phyloP scores from a whole-genome alignment of 306 rosid genomes.

The Datisca glomerata region DNA sequence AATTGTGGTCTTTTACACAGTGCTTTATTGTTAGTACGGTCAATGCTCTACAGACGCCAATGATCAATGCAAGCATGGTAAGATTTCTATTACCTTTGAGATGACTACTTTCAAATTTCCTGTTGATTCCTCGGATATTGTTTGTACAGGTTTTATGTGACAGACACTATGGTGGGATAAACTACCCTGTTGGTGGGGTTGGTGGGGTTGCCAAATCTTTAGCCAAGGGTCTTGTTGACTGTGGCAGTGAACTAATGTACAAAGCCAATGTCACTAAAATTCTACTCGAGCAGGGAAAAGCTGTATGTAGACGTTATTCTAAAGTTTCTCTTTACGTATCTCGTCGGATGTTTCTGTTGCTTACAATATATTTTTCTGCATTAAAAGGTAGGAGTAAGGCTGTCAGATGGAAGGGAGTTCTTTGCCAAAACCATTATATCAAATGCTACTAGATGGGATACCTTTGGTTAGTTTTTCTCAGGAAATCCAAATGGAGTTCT shows the following conservation, averaged over 20 bases:
- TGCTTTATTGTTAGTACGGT: conserved; percentile 96
- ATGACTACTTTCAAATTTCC: conserved; percentile 1
- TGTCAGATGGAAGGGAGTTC: conserved; percentile 68
- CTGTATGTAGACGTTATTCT: conserved; percentile 50
- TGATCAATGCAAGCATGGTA: conserved; percentile 98
- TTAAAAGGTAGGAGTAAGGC: conserved; percentile 72
- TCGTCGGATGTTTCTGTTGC: too few species aligned
- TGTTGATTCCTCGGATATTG: conserved; percentile 6
- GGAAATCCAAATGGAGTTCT: conserved; percentile 12
- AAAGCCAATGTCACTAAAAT: conserved; percentile 79
- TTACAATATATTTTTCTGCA: too few species aligned
- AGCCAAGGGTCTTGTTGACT: conserved; percentile 68
- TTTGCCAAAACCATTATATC: conserved; percentile 83
- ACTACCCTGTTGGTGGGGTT: conserved; percentile 88
- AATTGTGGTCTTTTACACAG: conserved; percentile 27
- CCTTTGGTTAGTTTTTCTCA: conserved; percentile 60
- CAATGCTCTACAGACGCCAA: conserved; percentile 89
- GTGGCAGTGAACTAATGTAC: conserved; percentile 77
- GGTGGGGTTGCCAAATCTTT: conserved; percentile 91
- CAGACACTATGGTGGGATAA: conserved; percentile 89
- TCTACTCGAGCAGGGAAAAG: conserved; percentile 56
- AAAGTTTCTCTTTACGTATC: conserved; percentile 2
- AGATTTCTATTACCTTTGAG: conserved; percentile 14
- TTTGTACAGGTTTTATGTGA: conserved; percentile 76
- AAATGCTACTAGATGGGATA: conserved; percentile 99